Evolutionary conservation across 805 yeast species (phyloP), one percentile per base, ranked within the genome.

Genomic region (Kodamaea restingae): DNA sequence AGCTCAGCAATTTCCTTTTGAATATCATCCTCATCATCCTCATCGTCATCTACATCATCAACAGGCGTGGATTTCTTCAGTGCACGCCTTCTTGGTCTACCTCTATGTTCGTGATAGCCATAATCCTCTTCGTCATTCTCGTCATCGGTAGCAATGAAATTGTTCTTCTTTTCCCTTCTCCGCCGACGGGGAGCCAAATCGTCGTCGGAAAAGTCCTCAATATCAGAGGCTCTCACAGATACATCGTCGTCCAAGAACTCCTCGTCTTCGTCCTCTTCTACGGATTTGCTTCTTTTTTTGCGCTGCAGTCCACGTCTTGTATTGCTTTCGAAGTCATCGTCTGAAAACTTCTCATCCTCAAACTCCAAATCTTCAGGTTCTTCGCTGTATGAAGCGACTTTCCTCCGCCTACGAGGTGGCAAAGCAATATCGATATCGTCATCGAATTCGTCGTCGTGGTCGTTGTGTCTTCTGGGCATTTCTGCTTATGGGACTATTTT

Each of bases 1-100:
- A 84, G 56, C 18, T 81, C 88, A 38, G 74, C 76, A 11, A 85
- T 65, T 55, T 85, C 95, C 46, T 81, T 78, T 36, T 75, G 75
- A 24, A 84, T 61, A 38, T 62, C 64, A 12, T 63, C 69, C 10
- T 52, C 67, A 7, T 48, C 65, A 8, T 54, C 61, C 5, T 52
- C 55, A 10, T 52, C 67, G 7, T 48, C 65, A 8, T 54, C 61
- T 5, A 51, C 55, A 10, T 33, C 41, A 8, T 32, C 32, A 5
- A 25, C 35, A 4, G 35, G 35, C 3, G 38, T 24, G 7, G 35
- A 12, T 24, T 29, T 39, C 27, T 18, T 33, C 36, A 27, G 33
- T 27, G 50, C 45, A 30, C 45, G 46, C 27, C 43, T 36, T 32
- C 33, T 45, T 24, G 43, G 44, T 24, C 36, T 39, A 4, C 18